phyloP scores from a whole-genome alignment of 2,329 filamentous ascomycete genomes.

The Pestalotiopsis sp. region DNA sequence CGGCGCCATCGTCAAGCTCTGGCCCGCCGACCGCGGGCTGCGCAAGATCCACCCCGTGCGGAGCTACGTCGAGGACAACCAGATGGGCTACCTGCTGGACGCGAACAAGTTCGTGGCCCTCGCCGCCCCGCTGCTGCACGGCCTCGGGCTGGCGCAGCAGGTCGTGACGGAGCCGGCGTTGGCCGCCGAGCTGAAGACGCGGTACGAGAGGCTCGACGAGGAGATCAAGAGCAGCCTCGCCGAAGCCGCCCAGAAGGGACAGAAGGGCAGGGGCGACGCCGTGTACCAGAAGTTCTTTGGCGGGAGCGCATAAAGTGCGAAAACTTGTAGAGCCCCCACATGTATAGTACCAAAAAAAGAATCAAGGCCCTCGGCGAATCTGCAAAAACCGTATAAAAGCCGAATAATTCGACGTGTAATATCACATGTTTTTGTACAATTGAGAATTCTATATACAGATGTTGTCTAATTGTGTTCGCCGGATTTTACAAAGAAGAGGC shows the following conservation, averaged over 20 bases:
- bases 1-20: constrained; percentile 36
- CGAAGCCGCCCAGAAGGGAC: constrained; percentile 18
- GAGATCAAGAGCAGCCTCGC: constrained; percentile 32
- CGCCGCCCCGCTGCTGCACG: constrained; percentile 40
- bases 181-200: constrained; percentile 37
- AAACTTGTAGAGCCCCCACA: not conserved
- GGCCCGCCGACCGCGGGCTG: constrained; percentile 40
- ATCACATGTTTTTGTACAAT: not conserved
- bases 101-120: constrained; percentile 35
- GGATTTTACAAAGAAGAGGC: not conserved
- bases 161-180: constrained; percentile 37
- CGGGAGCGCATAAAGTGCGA: not conserved
- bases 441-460: not conserved
- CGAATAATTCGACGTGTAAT: constrained; percentile 11
- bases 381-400: not conserved
- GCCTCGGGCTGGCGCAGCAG: constrained; percentile 44
- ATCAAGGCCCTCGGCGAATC: not conserved
- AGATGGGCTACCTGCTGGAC: constrained; percentile 33
- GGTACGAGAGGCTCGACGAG: constrained; percentile 36
- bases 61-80: constrained; percentile 25
- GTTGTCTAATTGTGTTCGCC: not conserved
- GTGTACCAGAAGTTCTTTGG: constrained; percentile 34
- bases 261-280: constrained; percentile 24
- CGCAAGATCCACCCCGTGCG: constrained; percentile 35
- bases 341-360: not conserved